phyloP scores from a whole-genome alignment of 768 basidiomycete species.

The Rhizopogon sp. region DNA sequence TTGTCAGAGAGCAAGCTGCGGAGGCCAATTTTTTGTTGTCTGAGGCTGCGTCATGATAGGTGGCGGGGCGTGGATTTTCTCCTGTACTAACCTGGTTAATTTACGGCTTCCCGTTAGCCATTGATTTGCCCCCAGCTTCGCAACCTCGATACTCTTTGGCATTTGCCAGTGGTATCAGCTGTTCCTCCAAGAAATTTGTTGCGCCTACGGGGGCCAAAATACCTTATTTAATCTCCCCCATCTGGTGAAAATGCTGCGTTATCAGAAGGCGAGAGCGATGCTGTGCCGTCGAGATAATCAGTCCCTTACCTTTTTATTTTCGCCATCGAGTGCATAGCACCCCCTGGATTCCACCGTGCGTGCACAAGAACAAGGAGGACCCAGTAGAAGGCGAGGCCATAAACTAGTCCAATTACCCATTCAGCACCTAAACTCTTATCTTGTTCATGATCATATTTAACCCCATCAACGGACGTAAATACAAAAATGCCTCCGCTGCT shows the following conservation, averaged over 20 bases:
- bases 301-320: background rate
- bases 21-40: background rate
- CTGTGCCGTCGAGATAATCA: background rate
- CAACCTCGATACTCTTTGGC: background rate
- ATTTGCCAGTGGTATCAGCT: background rate
- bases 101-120: background rate
- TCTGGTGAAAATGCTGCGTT: background rate
- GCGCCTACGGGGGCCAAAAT: background rate
- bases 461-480: background rate
- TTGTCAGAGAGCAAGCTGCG: background rate
- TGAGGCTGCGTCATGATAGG: background rate
- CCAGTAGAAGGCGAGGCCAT: background rate
- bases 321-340: background rate
- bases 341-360: background rate
- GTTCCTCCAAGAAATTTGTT: background rate
- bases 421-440: background rate
- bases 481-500: background rate
- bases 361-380: background rate
- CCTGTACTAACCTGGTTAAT: slow-evolving; percentile 1
- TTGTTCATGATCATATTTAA: background rate
- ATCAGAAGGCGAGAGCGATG: background rate
- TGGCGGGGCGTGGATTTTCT: background rate
- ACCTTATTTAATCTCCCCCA: background rate
- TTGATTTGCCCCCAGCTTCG: background rate
- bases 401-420: too few relatives aligned